Percentiles rank a stretch among this genome's conserved stretches.
Conservation (phyloP, 306 rosid species). For the Lotus japonicus region DNA sequence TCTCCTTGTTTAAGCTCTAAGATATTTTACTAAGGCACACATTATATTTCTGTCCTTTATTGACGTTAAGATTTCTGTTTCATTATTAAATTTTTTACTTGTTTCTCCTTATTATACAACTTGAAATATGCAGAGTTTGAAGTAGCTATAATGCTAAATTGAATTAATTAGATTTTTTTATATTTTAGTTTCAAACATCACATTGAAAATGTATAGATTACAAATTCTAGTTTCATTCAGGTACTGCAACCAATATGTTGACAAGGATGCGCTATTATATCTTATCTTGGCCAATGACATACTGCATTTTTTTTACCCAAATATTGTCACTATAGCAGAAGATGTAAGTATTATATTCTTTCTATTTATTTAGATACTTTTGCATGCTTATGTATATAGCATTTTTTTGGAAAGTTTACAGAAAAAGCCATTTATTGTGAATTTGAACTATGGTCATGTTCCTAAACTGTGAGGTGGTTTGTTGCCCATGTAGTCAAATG, state of each 20-base stretch:
- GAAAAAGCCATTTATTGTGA: slow-evolving; percentile 8
- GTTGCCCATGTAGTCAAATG: background rate
- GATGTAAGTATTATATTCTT: slow-evolving; percentile 50
- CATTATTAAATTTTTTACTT: background rate
- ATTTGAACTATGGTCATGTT: background rate
- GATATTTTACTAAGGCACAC: background rate
- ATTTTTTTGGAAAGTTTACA: background rate
- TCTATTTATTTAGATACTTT: slow-evolving; percentile 8
- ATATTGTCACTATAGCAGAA: slow-evolving; percentile 87
- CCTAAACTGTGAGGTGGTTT: background rate
- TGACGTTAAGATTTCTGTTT: background rate
- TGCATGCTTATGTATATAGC: background rate
- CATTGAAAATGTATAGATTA: slow-evolving; percentile 8
- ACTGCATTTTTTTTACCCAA: slow-evolving; percentile 68
- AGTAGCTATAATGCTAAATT: slow-evolving; percentile 1
- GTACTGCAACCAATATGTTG: slow-evolving; percentile 93
- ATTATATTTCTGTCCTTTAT: background rate
- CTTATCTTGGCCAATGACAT: slow-evolving; percentile 89
- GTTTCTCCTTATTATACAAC: slow-evolving; percentile 5
- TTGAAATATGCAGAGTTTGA: background rate
- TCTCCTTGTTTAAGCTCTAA: no score
- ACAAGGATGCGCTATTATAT: slow-evolving; percentile 76
- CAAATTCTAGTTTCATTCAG: slow-evolving; percentile 39
- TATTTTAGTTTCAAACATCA: background rate
- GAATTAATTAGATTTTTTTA: background rate